Evolutionary conservation across 805 yeast genomes (phyloP).

Genomic region (Candida jianshihensis): DNA sequence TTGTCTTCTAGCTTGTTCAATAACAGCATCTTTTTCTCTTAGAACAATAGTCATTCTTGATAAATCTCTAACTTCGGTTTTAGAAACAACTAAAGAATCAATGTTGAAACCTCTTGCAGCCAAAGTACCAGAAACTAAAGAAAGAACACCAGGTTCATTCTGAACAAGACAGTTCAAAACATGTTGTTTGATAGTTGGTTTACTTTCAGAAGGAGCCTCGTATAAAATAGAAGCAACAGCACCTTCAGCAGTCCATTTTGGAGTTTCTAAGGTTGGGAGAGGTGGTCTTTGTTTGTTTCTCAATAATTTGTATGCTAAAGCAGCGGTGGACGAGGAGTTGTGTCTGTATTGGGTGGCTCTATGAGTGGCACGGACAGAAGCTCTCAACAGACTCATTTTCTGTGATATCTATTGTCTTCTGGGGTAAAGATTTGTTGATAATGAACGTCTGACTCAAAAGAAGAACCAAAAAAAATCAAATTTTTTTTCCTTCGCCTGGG

Average conservation of each 20-base stretch:
- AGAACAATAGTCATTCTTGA: constrained; percentile 96
- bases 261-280: constrained; percentile 87
- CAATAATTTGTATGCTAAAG: constrained; percentile 87
- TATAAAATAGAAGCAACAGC: constrained; percentile 94
- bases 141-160: constrained; percentile 96
- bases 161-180: constrained; percentile 95
- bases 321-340: constrained; percentile 72
- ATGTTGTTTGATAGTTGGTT: constrained; percentile 70
- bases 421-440: too few relatives aligned
- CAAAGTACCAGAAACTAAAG: constrained; percentile 87
- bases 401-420: too few relatives aligned
- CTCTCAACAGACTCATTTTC: constrained; percentile 1
- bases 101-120: constrained; percentile 99
- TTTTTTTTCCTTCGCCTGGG: too few relatives aligned
- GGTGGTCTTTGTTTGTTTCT: constrained; percentile 84
- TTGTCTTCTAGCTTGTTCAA: constrained; percentile 97
- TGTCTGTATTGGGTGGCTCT: constrained; percentile 8
- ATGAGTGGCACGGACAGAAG: background rate
- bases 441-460: too few relatives aligned
- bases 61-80: constrained; percentile 90
- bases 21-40: constrained; percentile 90
- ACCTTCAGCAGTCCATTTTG: constrained; percentile 92
- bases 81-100: constrained; percentile 93
- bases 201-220: constrained; percentile 63
- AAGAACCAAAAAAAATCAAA: too few relatives aligned